Base-by-base conservation (phyloP, 768 basidiomycete genomes). In the Russula dissimulans region DNA sequence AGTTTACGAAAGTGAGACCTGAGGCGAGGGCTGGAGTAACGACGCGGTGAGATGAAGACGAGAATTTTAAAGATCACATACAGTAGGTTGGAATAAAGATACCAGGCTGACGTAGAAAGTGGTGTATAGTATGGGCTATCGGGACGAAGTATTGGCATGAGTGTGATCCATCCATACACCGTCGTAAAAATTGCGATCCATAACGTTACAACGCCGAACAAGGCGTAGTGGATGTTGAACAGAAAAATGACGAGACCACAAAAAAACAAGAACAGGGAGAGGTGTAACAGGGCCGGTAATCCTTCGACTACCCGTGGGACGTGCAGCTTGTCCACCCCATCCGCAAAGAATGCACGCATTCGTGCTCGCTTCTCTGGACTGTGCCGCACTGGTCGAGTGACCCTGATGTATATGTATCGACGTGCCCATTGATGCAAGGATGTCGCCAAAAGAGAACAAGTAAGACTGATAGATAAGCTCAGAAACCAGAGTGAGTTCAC, bases 401-500 rank as follows among this genome's bases (percentile, higher is more conserved):
- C 12, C 39, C 39, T 41, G 39, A 14, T 4, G 11, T 14, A 4
- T 11, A 34, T n/a, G 26, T 50, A 54, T 14, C 32, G 46, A 14
- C 32, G 42, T 14, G 36, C 32, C 48, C 48, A 51, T 10, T 44
- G 46, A 15, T 50, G 59, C 11, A 55, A 32, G 18, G 60, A 42
- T 14, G 45, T 54, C 3, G 46, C 59, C 18, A 31, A 52, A 1
- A 54, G 10, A 3, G 59, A 32, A 31, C 50, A 45, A 3, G 8
- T 31, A 1, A 55, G 26, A 8, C 44, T 34, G 38, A 43, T 39
- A 5, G 18, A 5, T n/a, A 62, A 34, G 31, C 63, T 57, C 54
- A 43, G 4, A 46, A 48, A 53, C 60, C 60, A 64, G 15, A 57
- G 3, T 5, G 39, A 18, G 11, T 64, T 63, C 38, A 62, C 44